These are phyloP conservation scores for Castanospermum australe DNA, from an alignment of 306 rosid species.

Conservation along the genomic window DNA sequence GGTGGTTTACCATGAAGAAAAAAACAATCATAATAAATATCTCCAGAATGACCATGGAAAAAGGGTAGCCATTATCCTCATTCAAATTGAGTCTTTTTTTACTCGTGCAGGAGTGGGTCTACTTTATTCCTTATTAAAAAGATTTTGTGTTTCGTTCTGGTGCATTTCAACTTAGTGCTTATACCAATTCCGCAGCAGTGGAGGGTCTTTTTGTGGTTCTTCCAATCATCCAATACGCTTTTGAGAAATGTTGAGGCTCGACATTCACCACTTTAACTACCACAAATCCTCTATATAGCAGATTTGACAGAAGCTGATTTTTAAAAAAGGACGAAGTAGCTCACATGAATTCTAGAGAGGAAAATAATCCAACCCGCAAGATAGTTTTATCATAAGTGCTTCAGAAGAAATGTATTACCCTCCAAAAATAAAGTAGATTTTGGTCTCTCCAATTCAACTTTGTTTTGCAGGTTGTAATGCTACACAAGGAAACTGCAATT, in stretches of 20 bases:
- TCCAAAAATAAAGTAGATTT: not conserved
- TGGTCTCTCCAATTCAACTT: conserved; percentile 10
- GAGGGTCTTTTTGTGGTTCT: conserved; percentile 19
- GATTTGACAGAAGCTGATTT: not conserved
- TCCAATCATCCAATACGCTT: conserved; percentile 33
- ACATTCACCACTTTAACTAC: conserved; percentile 38
- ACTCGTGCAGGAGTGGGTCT: conserved; percentile 13
- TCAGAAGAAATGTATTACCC: conserved; percentile 22
- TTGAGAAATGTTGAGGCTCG: conserved; percentile 33
- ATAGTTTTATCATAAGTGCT: conserved; percentile 26
- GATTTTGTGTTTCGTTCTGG: not conserved
- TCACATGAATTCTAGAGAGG: conserved; percentile 14
- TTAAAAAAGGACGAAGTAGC: not conserved
- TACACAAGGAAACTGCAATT: conserved; percentile 11
- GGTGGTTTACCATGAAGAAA: conserved; percentile 29
- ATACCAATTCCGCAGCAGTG: conserved; percentile 25
- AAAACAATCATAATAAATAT: conserved; percentile 39
- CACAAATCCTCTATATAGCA: conserved; percentile 8
- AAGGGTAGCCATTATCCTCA: conserved; percentile 22
- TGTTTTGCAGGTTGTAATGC: conserved; percentile 16
- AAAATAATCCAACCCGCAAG: not conserved
- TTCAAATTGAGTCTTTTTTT: conserved; percentile 2
- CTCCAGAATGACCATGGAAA: conserved; percentile 24
- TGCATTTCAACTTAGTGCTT: conserved; percentile 21
- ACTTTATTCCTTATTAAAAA: conserved; percentile 13